phyloP scores from a whole-genome alignment of 371 early-diverging fungal species.

The Syncephalastrum monosporum region DNA sequence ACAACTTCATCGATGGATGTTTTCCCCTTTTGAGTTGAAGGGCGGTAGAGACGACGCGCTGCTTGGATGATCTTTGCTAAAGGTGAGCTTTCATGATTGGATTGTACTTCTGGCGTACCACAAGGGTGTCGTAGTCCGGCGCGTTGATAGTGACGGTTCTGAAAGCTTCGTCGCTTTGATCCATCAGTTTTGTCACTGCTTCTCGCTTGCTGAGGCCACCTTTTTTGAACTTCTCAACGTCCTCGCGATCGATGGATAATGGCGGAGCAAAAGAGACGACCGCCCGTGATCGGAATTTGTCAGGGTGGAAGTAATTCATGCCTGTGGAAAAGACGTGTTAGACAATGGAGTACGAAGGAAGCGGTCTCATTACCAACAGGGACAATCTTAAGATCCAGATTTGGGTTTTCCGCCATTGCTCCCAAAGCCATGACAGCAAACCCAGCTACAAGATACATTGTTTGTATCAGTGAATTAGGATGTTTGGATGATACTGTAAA shows the following conservation, averaged over 20 bases:
- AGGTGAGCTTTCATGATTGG: background rate
- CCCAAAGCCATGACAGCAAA: slow-evolving; percentile 90
- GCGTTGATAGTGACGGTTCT: slow-evolving; percentile 88
- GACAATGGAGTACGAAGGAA: background rate
- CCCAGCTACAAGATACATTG: slow-evolving; percentile 49
- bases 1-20: slow-evolving; percentile 72
- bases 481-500: background rate
- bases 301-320: slow-evolving; percentile 95
- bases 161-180: slow-evolving; percentile 73
- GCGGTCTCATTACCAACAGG: slow-evolving; percentile 63
- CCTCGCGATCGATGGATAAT: slow-evolving; percentile 67
- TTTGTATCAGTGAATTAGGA: background rate
- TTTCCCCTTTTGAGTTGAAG: slow-evolving; percentile 52
- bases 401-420: slow-evolving; percentile 82
- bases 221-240: slow-evolving; percentile 76
- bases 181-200: slow-evolving; percentile 77
- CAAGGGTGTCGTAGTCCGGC: slow-evolving; percentile 91
- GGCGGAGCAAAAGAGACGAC: slow-evolving; percentile 96
- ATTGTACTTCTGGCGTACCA: slow-evolving; percentile 45
- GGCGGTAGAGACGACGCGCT: slow-evolving; percentile 79
- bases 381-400: slow-evolving; percentile 84
- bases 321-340: slow-evolving; percentile 30
- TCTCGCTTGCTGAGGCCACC: slow-evolving; percentile 84
- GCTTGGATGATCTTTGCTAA: slow-evolving; percentile 79
- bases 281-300: slow-evolving; percentile 93